These are phyloP conservation scores for Chenopodium album DNA, from an alignment of 148 eudicot species.

Conservation along the genomic window DNA sequence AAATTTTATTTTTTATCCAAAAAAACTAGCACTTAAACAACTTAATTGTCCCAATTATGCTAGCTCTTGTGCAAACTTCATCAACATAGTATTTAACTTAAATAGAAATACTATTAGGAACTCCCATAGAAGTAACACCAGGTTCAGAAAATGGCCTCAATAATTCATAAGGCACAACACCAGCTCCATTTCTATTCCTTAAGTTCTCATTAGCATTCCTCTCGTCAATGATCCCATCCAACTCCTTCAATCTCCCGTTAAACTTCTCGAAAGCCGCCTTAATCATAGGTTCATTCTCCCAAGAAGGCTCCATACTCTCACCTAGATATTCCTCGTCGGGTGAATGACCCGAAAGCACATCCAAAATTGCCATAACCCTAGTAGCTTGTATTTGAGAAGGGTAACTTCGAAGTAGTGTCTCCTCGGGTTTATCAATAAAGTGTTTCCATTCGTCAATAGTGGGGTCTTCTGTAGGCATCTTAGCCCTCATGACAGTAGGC, in stretches of 20 bases:
- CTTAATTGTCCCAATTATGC: no score
- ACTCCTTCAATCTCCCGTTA: constrained; percentile 40
- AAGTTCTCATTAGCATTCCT: constrained; percentile 39
- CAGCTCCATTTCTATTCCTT: constrained; percentile 67
- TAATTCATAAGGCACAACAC: constrained; percentile 65
- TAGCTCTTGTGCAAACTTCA: no score
- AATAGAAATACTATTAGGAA: constrained; percentile 72
- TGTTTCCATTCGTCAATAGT: constrained; percentile 30
- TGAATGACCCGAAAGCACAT: constrained; percentile 61
- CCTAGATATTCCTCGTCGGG: constrained; percentile 73
- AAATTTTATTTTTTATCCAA: no score
- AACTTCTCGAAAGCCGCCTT: constrained; percentile 60
- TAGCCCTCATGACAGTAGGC: constrained; percentile 52
- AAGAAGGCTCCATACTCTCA: constrained; percentile 34
- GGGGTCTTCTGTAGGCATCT: constrained; percentile 64
- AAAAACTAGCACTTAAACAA: no score
- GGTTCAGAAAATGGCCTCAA: constrained; percentile 57
- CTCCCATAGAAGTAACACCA: constrained; percentile 64
- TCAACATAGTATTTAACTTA: constrained; percentile 5
- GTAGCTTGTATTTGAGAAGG: constrained; percentile 64
- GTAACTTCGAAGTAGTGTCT: constrained; percentile 34
- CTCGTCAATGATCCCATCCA: constrained; percentile 59
- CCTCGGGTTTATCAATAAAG: constrained; percentile 48
- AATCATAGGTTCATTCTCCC: constrained; percentile 38
- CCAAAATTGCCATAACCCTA: constrained; percentile 51